Conservation (phyloP, 306 rosid species). For the Parietaria judaica region DNA sequence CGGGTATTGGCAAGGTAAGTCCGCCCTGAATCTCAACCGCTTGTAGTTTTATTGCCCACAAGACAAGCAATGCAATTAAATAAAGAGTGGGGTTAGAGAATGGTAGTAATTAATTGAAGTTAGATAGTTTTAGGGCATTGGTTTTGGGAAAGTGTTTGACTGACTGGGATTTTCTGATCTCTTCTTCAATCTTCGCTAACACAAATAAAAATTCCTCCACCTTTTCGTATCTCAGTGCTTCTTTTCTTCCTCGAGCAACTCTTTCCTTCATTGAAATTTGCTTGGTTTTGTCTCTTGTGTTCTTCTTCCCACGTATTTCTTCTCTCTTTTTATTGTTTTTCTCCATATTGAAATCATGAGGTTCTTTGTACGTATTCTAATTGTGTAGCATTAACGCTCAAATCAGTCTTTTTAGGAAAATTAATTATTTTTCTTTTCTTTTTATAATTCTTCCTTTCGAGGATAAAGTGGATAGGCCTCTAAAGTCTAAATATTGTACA, state of each 20-base stretch:
- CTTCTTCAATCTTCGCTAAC: neutral
- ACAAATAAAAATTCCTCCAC: slow-evolving; percentile 5
- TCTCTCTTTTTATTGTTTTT: slow-evolving; percentile 37
- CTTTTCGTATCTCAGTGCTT: slow-evolving; percentile 33
- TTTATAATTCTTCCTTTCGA: neutral
- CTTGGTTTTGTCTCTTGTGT: slow-evolving; percentile 55
- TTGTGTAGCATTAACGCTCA: slow-evolving; percentile 30
- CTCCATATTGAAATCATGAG: slow-evolving; percentile 59
- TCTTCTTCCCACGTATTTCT: slow-evolving; percentile 34
- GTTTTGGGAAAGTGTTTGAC: slow-evolving; percentile 38
- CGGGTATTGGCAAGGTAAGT: no score
- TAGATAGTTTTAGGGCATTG: slow-evolving; percentile 23
- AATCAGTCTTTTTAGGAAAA: slow-evolving; percentile 69
- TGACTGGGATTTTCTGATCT: slow-evolving; percentile 20
- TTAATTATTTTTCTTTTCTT: slow-evolving; percentile 7
- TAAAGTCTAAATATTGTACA: slow-evolving; percentile 15
- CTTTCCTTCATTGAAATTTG: slow-evolving; percentile 59
- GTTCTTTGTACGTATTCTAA: slow-evolving; percentile 43
- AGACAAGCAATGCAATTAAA: neutral
- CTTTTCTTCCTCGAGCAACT: slow-evolving; percentile 90
- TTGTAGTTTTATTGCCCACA: neutral
- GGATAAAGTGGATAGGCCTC: slow-evolving; percentile 25
- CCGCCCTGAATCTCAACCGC: no score
- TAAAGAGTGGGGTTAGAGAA: slow-evolving; percentile 11
- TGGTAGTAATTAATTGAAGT: slow-evolving; percentile 18